These are phyloP conservation scores for Euphrasia confusa DNA, from an alignment of 257 asterid species.

Conservation along the genomic window DNA sequence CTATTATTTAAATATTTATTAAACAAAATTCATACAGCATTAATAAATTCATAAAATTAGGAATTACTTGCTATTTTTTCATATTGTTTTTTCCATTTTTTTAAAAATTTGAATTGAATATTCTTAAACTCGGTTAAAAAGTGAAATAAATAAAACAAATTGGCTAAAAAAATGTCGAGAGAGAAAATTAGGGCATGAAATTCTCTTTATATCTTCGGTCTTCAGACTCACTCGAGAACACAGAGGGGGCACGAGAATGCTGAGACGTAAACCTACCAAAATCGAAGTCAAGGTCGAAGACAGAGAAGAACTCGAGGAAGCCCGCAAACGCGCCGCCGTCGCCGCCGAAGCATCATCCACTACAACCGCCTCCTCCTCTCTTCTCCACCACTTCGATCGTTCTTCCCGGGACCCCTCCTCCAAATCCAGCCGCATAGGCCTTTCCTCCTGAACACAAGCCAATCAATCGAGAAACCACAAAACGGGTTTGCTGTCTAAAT, in stretches of 20 bases:
- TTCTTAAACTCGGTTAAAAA: too few species aligned
- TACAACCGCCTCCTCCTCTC: constrained; percentile 48
- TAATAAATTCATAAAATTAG: too few species aligned
- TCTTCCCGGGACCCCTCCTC: constrained; percentile 53
- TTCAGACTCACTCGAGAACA: neutral
- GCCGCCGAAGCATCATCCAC: constrained; percentile 34
- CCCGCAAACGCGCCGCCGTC: constrained; percentile 49
- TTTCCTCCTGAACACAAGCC: constrained; percentile 32
- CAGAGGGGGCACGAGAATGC: constrained; percentile 42
- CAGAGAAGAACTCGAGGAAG: constrained; percentile 84
- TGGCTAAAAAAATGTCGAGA: too few species aligned
- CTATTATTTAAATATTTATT: too few species aligned
- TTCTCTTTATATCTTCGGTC: neutral
- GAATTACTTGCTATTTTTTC: too few species aligned
- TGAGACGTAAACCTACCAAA: constrained; percentile 79
- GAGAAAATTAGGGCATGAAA: neutral
- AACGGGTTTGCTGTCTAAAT: constrained; percentile 29
- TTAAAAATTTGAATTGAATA: too few species aligned
- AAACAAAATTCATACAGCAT: too few species aligned
- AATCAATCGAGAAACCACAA: neutral
- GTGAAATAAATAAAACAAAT: too few species aligned
- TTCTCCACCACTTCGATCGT: constrained; percentile 81
- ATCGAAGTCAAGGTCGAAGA: constrained; percentile 78
- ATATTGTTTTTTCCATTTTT: too few species aligned
- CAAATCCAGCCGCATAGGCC: constrained; percentile 85